A percentile compares a stretch with the other conserved stretches of the same genome.
phyloP scores from a whole-genome alignment of 2,329 filamentous ascomycete genomes.

The Xylariaceae sp. region DNA sequence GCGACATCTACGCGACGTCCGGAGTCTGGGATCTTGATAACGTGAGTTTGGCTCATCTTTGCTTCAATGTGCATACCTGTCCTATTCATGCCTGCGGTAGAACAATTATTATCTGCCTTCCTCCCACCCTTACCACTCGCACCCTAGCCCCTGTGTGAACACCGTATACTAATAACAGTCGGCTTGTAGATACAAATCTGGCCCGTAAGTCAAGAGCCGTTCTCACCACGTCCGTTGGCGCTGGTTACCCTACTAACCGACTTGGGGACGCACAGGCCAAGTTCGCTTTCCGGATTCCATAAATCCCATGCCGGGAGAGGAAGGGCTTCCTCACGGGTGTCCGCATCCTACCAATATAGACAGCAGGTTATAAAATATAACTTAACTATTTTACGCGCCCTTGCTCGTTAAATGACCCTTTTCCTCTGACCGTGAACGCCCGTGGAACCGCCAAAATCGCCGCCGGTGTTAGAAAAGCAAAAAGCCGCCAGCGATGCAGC shows the following conservation, averaged over 20 bases:
- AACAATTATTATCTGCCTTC: neutral
- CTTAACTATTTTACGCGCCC: neutral
- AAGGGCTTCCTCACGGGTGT: neutral
- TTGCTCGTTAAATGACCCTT: neutral
- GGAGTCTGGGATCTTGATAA: conserved; percentile 81
- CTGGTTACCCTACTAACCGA: conserved; percentile 16
- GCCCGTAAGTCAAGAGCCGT: conserved; percentile 35
- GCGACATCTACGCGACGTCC: conserved; percentile 66
- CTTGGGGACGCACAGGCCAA: conserved; percentile 22
- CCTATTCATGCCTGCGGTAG: neutral
- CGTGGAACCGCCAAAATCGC: neutral
- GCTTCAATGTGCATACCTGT: neutral
- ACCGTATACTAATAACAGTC: conserved; percentile 7
- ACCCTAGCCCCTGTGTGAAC: neutral
- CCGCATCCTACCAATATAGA: neutral
- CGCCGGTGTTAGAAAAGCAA: neutral
- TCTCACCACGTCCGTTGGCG: neutral
- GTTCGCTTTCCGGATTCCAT: conserved; percentile 26
- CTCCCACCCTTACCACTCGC: neutral
- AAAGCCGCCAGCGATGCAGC: neutral
- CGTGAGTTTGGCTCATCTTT: conserved; percentile 36
- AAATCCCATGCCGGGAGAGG: conserved; percentile 1
- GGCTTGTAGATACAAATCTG: conserved; percentile 45
- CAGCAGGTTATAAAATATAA: conserved; percentile 3
- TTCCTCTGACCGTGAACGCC: neutral